phyloP scores from a whole-genome alignment of 1,284 basidiomycete species.

The Anthracocystis walkeri region DNA sequence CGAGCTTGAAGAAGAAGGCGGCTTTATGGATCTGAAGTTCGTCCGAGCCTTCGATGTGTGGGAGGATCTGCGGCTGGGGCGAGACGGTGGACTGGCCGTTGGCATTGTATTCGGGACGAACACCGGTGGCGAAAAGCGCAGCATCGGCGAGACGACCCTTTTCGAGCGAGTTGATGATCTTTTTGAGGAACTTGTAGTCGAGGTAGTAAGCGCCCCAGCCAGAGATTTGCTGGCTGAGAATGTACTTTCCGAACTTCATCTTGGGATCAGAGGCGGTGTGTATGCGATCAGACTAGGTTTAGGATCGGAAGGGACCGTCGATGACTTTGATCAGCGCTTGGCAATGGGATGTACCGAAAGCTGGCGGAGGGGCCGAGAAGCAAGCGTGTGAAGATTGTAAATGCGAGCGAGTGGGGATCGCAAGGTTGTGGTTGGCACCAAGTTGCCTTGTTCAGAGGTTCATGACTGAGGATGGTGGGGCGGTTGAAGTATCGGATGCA shows the following conservation, averaged over 20 bases:
- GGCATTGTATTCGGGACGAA: conserved; percentile 74
- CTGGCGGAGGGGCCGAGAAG: background rate
- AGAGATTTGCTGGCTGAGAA: conserved; percentile 94
- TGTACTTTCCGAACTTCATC: conserved; percentile 94
- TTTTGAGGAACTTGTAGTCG: conserved; percentile 98
- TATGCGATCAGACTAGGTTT: background rate
- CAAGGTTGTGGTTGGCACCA: background rate
- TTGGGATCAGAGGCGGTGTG: conserved; percentile 3
- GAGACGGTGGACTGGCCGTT: conserved; percentile 30
- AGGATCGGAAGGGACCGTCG: too few species aligned
- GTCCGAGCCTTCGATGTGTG: conserved; percentile 55
- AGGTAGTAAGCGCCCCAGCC: conserved; percentile 97
- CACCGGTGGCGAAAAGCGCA: conserved; percentile 83
- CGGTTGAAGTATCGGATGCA: background rate
- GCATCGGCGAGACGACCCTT: conserved; percentile 90
- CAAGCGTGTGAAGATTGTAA: background rate
- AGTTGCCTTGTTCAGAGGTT: background rate
- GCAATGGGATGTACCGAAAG: background rate
- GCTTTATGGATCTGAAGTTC: conserved; percentile 82
- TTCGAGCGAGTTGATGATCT: conserved; percentile 97
- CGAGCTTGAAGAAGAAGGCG: conserved; percentile 98
- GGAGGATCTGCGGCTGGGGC: conserved; percentile 55
- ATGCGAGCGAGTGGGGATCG: background rate
- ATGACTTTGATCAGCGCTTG: background rate
- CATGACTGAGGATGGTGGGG: background rate